phyloP scores from a whole-genome alignment of 306 rosid genomes.

The Luffa acutangula region DNA sequence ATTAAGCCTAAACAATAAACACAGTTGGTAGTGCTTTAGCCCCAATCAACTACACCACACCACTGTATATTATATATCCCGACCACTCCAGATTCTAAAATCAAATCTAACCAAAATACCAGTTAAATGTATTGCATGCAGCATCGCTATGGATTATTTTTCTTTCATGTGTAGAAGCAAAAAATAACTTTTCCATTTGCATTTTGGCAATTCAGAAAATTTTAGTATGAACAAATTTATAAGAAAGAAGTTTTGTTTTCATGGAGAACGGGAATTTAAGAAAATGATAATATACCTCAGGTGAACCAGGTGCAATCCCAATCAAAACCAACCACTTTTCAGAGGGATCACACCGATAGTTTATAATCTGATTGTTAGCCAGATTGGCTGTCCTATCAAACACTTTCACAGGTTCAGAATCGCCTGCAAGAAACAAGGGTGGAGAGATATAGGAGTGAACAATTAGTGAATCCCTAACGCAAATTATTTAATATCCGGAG shows the following conservation, averaged over 20 bases:
- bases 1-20: not conserved
- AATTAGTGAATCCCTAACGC: not conserved
- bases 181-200: not conserved
- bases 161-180: not conserved
- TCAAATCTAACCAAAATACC: not conserved
- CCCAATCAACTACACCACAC: not conserved
- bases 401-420: slow-evolving; percentile 90
- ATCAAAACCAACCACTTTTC: slow-evolving; percentile 99
- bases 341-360: slow-evolving; percentile 92
- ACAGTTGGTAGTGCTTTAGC: not conserved
- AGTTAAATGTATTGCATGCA: not conserved
- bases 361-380: slow-evolving; percentile 90
- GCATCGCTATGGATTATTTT: not conserved
- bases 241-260: no score
- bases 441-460: slow-evolving; percentile 15
- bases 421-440: slow-evolving; percentile 42
- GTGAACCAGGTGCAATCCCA: slow-evolving; percentile 98
- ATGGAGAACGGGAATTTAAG: not conserved
- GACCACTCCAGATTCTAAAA: not conserved
- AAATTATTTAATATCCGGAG: not conserved
- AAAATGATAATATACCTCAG: slow-evolving; percentile 56
- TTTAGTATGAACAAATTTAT: not conserved
- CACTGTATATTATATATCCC: not conserved
- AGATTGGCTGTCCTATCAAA: slow-evolving; percentile 92
- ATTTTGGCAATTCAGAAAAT: not conserved